Conservation (phyloP, 306 rosid genomes). For the Cajanus cajan region DNA sequence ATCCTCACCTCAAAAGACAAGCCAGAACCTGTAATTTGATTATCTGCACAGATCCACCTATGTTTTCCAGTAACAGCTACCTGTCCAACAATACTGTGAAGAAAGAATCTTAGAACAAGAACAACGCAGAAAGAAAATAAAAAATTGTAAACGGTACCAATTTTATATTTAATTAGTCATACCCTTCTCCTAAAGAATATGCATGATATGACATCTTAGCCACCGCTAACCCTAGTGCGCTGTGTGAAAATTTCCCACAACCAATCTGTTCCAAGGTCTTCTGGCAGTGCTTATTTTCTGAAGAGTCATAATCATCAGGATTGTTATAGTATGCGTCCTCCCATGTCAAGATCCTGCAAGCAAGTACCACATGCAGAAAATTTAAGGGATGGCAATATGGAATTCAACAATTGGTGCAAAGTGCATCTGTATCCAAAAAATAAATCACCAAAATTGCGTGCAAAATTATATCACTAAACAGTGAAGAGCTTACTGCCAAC, state of each 20-base stretch:
- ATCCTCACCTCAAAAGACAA: conserved; percentile 68
- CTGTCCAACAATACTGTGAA: conserved; percentile 83
- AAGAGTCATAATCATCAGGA: conserved; percentile 45
- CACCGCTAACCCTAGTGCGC: conserved; percentile 77
- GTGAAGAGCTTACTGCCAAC: neutral
- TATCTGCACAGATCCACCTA: conserved; percentile 85
- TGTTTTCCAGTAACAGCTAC: conserved; percentile 89
- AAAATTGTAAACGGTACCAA: conserved; percentile 5
- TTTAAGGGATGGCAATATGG: neutral
- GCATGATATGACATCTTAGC: conserved; percentile 89
- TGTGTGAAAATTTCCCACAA: conserved; percentile 55
- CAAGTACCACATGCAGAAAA: conserved; percentile 8
- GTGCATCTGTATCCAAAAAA: conserved; percentile 4
- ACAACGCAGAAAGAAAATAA: conserved; percentile 1
- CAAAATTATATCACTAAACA: conserved; percentile 8
- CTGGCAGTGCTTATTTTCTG: conserved; percentile 46
- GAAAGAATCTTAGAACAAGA: conserved; percentile 17
- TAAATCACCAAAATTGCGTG: neutral
- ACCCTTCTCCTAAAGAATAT: conserved; percentile 97
- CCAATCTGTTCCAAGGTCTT: conserved; percentile 51
- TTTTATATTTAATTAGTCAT: conserved; percentile 34
- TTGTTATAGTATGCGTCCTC: conserved; percentile 89
- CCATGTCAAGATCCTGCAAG: conserved; percentile 91
- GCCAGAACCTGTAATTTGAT: conserved; percentile 48
- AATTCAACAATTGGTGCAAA: neutral